phyloP scores from a whole-genome alignment of 1,284 basidiomycete genomes.

The Trametes versicolor region DNA sequence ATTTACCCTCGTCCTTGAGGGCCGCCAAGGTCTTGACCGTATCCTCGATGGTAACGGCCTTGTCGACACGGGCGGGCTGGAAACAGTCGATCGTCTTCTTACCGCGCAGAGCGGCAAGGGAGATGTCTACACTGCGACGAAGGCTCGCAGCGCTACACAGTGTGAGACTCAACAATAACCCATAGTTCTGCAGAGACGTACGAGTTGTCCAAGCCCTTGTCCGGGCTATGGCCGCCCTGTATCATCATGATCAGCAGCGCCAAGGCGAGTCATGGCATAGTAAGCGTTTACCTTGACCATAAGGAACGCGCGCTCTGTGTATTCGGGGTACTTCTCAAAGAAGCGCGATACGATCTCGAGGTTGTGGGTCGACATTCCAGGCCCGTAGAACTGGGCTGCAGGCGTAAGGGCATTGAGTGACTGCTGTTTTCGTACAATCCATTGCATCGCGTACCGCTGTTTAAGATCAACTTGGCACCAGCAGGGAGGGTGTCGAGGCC shows the following conservation, averaged over 20 bases:
- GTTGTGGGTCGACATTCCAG: conserved; percentile 49
- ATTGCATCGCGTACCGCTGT: conserved; percentile 45
- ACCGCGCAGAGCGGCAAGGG: conserved; percentile 50
- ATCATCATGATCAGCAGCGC: conserved; percentile 18
- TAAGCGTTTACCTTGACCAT: conserved; percentile 52
- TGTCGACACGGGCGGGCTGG: conserved; percentile 49
- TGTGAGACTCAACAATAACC: background rate
- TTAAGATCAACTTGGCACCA: conserved; percentile 54
- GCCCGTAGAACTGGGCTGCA: conserved; percentile 56
- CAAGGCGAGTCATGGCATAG: background rate
- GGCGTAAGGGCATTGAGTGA: background rate
- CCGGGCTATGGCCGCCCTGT: conserved; percentile 52
- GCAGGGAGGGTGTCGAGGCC: conserved; percentile 58
- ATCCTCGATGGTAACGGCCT: conserved; percentile 46
- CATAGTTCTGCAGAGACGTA: conserved; percentile 27
- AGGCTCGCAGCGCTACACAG: conserved; percentile 49
- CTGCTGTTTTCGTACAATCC: no score
- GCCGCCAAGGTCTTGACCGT: conserved; percentile 41
- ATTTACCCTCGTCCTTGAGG: conserved; percentile 52
- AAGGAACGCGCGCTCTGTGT: conserved; percentile 60
- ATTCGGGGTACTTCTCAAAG: conserved; percentile 62
- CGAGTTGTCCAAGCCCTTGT: conserved; percentile 41
- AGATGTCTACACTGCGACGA: conserved; percentile 49
- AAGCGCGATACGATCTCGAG: conserved; percentile 55
- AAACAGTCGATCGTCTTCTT: conserved; percentile 58